phyloP scores from a whole-genome alignment of 2,329 filamentous ascomycete species.

The Aspergillus hiratsukae region DNA sequence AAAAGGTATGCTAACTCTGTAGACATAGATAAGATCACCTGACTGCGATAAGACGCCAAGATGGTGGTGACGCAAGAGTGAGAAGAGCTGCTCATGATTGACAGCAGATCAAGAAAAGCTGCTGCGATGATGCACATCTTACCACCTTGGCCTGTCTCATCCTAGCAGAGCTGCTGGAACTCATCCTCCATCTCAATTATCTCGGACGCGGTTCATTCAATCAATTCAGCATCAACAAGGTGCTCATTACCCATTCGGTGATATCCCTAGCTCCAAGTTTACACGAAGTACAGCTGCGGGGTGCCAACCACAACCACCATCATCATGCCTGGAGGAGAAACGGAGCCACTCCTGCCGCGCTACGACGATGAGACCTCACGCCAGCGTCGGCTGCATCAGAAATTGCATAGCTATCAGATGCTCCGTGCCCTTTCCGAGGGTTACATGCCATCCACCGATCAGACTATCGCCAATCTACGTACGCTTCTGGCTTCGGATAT shows the following conservation, averaged over 20 bases:
- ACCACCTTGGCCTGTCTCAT: constrained; percentile 1
- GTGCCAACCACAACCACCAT: not conserved
- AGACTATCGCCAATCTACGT: constrained; percentile 72
- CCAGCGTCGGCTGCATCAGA: constrained; percentile 75
- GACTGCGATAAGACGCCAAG: constrained; percentile 14
- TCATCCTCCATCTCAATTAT: not conserved
- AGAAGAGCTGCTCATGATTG: constrained; percentile 5
- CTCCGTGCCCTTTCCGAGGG: constrained; percentile 73
- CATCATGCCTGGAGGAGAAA: constrained; percentile 53
- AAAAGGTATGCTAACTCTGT: not conserved
- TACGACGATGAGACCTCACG: constrained; percentile 70
- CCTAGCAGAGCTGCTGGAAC: not conserved
- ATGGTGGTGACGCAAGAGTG: constrained; percentile 18
- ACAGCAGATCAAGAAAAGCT: constrained; percentile 4
- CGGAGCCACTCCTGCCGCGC: constrained; percentile 73
- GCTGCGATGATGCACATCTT: not conserved
- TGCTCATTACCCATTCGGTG: not conserved
- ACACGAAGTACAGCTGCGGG: not conserved
- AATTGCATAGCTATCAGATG: constrained; percentile 93
- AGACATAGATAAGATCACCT: constrained; percentile 9
- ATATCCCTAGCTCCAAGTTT: not conserved
- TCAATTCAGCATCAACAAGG: not conserved
- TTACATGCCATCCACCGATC: constrained; percentile 89
- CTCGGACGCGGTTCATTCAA: not conserved
- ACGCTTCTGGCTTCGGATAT: constrained; percentile 73